Evolutionary conservation across 129 eudicot genomes (phyloP).

Genomic region (Flaveria trinervia): DNA sequence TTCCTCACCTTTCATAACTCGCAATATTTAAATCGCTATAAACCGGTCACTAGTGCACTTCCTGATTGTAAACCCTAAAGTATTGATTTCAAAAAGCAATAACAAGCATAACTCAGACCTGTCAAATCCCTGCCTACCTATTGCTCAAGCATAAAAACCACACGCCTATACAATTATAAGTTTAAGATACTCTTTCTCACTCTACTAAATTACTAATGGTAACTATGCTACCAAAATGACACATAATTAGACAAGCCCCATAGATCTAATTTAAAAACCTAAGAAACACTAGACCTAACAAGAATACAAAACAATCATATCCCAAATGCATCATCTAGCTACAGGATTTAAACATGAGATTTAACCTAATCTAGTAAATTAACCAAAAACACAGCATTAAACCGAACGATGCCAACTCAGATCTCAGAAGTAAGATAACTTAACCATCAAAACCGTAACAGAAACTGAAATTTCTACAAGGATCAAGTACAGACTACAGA

Average conservation of each 20-base stretch:
- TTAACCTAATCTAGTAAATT: not conserved
- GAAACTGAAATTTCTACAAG: not conserved
- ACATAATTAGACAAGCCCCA: not conserved
- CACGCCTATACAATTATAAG: not conserved
- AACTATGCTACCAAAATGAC: not conserved
- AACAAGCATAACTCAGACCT: not conserved
- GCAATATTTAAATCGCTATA: not conserved
- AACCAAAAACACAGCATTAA: constrained; percentile 4
- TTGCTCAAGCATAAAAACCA: not conserved
- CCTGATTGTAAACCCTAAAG: not conserved
- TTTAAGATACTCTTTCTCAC: not conserved
- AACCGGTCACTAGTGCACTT: not conserved
- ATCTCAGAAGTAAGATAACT: not conserved
- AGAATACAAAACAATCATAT: not conserved
- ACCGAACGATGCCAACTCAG: not conserved
- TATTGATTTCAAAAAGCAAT: not conserved
- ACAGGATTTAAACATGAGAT: not conserved
- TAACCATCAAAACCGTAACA: not conserved
- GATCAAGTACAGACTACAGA: not conserved
- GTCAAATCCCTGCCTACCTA: not conserved
- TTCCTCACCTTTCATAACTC: constrained; percentile 7
- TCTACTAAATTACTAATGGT: not conserved
- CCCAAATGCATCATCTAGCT: constrained; percentile 6
- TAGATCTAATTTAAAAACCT: not conserved
- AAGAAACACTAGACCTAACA: not conserved